Conservation (phyloP, 169 alveolate species). For the Plasmodium yoelii region DNA sequence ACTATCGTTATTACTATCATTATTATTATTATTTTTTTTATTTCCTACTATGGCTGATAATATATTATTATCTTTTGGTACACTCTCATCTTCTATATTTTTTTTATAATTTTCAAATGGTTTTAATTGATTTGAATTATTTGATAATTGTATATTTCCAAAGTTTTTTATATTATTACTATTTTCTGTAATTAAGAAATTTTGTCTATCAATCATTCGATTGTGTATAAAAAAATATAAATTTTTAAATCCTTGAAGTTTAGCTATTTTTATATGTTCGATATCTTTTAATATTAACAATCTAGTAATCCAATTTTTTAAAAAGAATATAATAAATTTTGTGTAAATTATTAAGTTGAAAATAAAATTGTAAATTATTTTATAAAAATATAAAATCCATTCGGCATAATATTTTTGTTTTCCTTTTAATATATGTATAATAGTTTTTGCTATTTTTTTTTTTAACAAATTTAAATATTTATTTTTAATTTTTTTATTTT, state of each 20-base stretch:
- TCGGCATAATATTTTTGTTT: background rate
- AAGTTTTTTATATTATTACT: background rate
- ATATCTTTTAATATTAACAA: constrained; percentile 58
- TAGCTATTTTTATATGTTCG: constrained; percentile 74
- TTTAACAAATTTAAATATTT: background rate
- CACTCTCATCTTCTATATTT: too few relatives aligned
- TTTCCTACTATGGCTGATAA: background rate
- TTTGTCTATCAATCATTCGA: constrained; percentile 14
- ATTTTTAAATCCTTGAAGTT: constrained; percentile 57
- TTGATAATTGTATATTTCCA: background rate
- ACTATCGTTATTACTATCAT: background rate
- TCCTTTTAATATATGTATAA: constrained; percentile 5
- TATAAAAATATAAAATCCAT: background rate
- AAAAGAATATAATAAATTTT: constrained; percentile 37
- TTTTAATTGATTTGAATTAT: background rate
- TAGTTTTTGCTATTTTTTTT: background rate
- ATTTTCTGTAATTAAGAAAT: background rate
- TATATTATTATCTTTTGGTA: background rate
- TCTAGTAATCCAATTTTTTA: constrained; percentile 66
- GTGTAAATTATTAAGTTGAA: constrained; percentile 10
- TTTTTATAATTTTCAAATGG: background rate
- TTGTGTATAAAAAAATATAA: constrained; percentile 66
- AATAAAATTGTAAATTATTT: constrained; percentile 1
- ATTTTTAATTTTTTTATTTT: constrained; percentile 12
- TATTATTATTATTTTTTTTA: background rate